phyloP scores from a whole-genome alignment of 306 rosid species.

The Nissolia schottii region DNA sequence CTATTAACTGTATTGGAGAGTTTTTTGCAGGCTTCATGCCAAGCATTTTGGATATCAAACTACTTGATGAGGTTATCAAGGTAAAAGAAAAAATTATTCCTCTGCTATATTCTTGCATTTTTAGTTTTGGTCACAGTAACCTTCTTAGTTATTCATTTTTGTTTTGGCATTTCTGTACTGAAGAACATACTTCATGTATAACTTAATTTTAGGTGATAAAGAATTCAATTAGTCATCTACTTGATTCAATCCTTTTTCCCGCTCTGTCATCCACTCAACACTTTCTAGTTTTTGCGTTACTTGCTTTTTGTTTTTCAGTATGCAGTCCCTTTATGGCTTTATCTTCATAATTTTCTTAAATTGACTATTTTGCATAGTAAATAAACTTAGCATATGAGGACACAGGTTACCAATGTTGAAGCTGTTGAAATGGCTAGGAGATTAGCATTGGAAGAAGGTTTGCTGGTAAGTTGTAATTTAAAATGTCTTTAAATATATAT shows the following conservation, averaged over 20 bases:
- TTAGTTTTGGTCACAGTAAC: neutral
- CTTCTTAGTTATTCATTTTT: neutral
- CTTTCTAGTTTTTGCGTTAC: constrained; percentile 4
- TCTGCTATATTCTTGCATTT: neutral
- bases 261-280: neutral
- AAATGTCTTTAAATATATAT: neutral
- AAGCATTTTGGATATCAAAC: constrained; percentile 73
- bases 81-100: constrained; percentile 36
- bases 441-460: constrained; percentile 91
- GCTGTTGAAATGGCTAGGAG: constrained; percentile 89
- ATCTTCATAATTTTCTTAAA: neutral
- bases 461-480: constrained; percentile 61
- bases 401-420: constrained; percentile 72
- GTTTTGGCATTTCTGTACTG: constrained; percentile 15
- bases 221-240: constrained; percentile 14
- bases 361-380: neutral
- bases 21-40: constrained; percentile 72
- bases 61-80: constrained; percentile 95
- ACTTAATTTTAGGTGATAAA: constrained; percentile 9
- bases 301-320: neutral
- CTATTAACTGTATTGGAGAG: constrained; percentile 9
- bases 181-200: neutral
- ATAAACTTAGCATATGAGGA: constrained; percentile 3
- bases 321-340: constrained; percentile 20
- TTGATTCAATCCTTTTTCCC: neutral